Evolutionary conservation across 768 basidiomycete genomes (phyloP).

Genomic region (Boletus sp.): DNA sequence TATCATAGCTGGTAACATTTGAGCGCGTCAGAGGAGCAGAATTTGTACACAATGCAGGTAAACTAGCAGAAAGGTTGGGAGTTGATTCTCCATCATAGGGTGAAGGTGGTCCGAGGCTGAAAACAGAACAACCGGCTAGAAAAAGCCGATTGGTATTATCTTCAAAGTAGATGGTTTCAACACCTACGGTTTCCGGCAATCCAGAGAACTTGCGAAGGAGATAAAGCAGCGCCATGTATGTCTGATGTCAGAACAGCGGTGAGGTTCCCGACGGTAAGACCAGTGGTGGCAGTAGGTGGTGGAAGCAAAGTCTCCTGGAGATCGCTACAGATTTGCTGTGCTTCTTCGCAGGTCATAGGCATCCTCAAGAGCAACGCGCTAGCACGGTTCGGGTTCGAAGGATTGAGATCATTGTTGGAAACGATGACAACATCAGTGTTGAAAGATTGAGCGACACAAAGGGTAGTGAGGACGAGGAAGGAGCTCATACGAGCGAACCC

Average conservation of each 20-base stretch:
- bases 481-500: too few species aligned
- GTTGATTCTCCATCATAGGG: too few species aligned
- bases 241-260: too few species aligned
- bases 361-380: constrained; percentile 8
- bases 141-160: too few species aligned
- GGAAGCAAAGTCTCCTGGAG: constrained; percentile 9
- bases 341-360: constrained; percentile 5
- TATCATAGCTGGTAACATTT: constrained; percentile 10
- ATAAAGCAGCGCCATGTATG: constrained; percentile 5
- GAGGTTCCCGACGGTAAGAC: neutral
- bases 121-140: too few species aligned
- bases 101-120: too few species aligned
- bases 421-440: constrained; percentile 7
- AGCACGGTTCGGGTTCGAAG: constrained; percentile 11
- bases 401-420: constrained; percentile 15
- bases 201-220: too few species aligned
- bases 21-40: constrained; percentile 15
- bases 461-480: too few species aligned
- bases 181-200: too few species aligned
- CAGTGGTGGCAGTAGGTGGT: neutral
- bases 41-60: constrained; percentile 13
- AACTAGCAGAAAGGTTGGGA: neutral
- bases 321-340: neutral
- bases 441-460: too few species aligned
- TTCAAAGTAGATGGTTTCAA: too few species aligned